A percentile compares a stretch with the other conserved stretches of the same genome.
These are phyloP conservation scores for Penicillium crustosum DNA, from an alignment of 2,329 filamentous ascomycete genomes.

Conservation along the genomic window DNA sequence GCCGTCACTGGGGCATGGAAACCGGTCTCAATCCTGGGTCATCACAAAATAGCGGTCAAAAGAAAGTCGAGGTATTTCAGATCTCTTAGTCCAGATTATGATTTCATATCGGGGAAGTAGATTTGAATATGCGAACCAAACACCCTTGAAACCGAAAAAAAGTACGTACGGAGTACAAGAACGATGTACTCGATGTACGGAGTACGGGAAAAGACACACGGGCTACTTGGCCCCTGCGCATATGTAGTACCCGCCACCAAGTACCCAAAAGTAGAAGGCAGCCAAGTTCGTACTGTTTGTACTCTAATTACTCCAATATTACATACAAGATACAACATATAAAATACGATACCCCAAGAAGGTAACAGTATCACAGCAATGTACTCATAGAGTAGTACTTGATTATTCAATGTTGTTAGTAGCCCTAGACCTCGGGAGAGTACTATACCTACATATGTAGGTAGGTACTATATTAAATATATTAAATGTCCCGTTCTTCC, in stretches of 20 bases:
- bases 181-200: background rate
- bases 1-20: background rate
- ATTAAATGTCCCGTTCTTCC: background rate
- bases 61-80: background rate
- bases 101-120: background rate
- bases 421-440: no score
- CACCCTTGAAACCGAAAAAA: background rate
- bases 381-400: background rate
- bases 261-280: slow-evolving; percentile 1
- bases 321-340: background rate
- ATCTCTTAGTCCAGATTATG: background rate
- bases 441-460: no score
- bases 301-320: background rate
- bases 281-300: background rate
- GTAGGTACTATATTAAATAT: no score
- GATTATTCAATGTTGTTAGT: no score
- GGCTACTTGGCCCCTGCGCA: background rate
- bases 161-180: background rate
- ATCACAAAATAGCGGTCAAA: slow-evolving; percentile 6
- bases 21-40: background rate
- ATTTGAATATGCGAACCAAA: background rate
- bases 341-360: background rate
- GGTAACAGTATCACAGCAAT: background rate
- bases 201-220: background rate
- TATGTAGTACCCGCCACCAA: background rate